Base-by-base conservation (phyloP, 1,284 basidiomycete species). In the Dichomitus squalens region DNA sequence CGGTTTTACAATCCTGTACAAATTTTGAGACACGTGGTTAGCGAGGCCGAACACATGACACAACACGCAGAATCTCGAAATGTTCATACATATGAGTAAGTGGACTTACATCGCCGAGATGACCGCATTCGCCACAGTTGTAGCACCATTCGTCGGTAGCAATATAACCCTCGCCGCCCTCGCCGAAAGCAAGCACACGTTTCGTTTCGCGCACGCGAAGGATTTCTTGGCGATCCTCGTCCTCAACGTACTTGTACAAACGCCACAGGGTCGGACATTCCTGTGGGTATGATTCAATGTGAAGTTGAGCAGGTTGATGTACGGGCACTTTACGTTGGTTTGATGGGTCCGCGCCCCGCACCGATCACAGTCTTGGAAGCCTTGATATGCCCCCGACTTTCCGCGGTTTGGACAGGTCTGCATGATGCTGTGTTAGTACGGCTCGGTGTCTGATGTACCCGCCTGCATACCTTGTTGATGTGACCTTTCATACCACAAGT, bases 231-330 rank as follows among this genome's bases (percentile, higher is more conserved):
- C 86, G 83, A 33, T 84, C 86, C 2, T 79, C 78, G 6, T 82
- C 79, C 2, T 79, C 77, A 44, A 88, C 76, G 67, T 96, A 96
- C 27, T 86, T 80, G 68, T 97, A 97, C 58, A 94, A 77, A 40
- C 95, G 80, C 95, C 95, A 97, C 44, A 92, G 74, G 0, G 89
- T 90, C 1, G 93, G 92, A 63, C 95, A 97, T 77, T 91, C 90
- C 88, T 95, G 43, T 23, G 35, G 25, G n/a, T 49, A 53, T 51
- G 14, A 23, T 39, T 47, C 34, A 31, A 44, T 18, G 4, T 23
- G 14, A 29, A 43, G 49, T 27, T 35, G 41, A 11, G 44, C 18
- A 34, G 40, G 51, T 34, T 21, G 18, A 33, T 33, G 44, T 21
- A 18, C 5, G 44, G 18, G 25, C 4, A 29, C 77, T 87, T 41